Evolutionary conservation across 306 rosid species (phyloP).

Genomic region (Lathyrus tuberosus): DNA sequence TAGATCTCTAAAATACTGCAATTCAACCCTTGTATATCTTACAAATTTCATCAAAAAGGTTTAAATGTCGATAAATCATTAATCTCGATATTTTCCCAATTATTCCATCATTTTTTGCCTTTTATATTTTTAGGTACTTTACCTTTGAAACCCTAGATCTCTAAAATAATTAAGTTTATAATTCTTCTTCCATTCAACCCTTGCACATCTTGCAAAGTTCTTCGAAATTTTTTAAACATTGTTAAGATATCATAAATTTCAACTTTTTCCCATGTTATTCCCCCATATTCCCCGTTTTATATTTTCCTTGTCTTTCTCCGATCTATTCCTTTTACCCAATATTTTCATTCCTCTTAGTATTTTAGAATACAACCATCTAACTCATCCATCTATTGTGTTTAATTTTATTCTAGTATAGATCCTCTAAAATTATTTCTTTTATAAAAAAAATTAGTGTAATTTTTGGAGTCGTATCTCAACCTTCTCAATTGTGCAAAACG

Average conservation of each 20-base stretch:
- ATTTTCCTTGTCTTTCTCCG: not conserved
- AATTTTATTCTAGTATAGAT: too few species aligned
- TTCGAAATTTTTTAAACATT: not conserved
- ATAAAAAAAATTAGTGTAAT: not conserved
- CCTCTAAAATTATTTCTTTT: not conserved
- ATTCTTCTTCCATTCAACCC: not conserved
- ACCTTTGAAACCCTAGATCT: slow-evolving; percentile 1
- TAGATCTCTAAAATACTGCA: not conserved
- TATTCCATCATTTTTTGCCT: not conserved
- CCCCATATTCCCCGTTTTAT: too few species aligned
- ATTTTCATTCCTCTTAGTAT: not conserved
- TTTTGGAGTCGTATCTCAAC: not conserved
- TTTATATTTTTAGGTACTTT: not conserved
- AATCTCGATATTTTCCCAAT: not conserved
- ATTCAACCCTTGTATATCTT: not conserved
- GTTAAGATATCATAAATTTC: too few species aligned
- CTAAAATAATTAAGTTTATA: not conserved
- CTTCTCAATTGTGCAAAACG: not conserved
- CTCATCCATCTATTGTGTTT: not conserved
- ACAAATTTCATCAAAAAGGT: not conserved
- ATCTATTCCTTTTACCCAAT: not conserved
- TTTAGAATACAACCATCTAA: not conserved
- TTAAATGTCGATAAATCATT: not conserved
- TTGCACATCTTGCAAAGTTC: not conserved
- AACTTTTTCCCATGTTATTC: too few species aligned